Percentiles rank a stretch among this genome's conserved stretches.
phyloP scores from a whole-genome alignment of 2,329 filamentous ascomycete genomes.

The Zymoseptoria ardabiliae region DNA sequence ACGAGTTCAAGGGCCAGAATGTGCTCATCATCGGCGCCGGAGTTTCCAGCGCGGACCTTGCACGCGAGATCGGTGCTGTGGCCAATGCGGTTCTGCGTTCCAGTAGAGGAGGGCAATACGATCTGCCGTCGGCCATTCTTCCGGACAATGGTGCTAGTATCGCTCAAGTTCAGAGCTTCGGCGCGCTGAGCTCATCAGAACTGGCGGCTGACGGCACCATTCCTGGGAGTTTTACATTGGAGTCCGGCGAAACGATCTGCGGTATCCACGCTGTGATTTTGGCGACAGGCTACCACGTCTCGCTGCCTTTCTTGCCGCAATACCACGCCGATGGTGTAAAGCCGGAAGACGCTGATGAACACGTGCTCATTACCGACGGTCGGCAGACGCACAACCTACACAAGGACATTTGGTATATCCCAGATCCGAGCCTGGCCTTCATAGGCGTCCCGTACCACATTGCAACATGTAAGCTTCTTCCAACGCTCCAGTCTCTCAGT shows the following conservation, averaged over 20 bases:
- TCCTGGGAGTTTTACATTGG: slow-evolving; percentile 46
- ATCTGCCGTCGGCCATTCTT: slow-evolving; percentile 48
- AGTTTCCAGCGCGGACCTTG: slow-evolving; percentile 49
- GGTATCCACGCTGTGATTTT: slow-evolving; percentile 57
- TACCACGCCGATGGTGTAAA: slow-evolving; percentile 41
- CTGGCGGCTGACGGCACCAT: slow-evolving; percentile 31
- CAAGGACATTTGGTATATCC: slow-evolving; percentile 65
- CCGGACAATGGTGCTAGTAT: slow-evolving; percentile 49
- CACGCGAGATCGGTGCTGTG: slow-evolving; percentile 42
- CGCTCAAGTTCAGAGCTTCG: slow-evolving; percentile 44
- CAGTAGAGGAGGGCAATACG: slow-evolving; percentile 54
- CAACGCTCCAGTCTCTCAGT: too few species aligned
- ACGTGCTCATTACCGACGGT: slow-evolving; percentile 56
- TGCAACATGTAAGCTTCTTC: slow-evolving; percentile 44
- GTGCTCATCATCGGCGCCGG: slow-evolving; percentile 51
- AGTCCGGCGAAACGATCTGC: slow-evolving; percentile 45
- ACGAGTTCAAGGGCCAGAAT: slow-evolving; percentile 47
- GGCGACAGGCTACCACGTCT: slow-evolving; percentile 62
- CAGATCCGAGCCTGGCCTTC: slow-evolving; percentile 56
- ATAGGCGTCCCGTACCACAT: slow-evolving; percentile 59
- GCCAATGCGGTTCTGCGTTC: slow-evolving; percentile 47
- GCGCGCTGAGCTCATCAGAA: slow-evolving; percentile 13
- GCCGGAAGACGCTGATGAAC: slow-evolving; percentile 44
- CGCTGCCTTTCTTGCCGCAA: slow-evolving; percentile 55
- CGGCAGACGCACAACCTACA: slow-evolving; percentile 59